Conservation (phyloP, 192 early-diverging fungal genomes). For the Allomyces macrogynus region DNA sequence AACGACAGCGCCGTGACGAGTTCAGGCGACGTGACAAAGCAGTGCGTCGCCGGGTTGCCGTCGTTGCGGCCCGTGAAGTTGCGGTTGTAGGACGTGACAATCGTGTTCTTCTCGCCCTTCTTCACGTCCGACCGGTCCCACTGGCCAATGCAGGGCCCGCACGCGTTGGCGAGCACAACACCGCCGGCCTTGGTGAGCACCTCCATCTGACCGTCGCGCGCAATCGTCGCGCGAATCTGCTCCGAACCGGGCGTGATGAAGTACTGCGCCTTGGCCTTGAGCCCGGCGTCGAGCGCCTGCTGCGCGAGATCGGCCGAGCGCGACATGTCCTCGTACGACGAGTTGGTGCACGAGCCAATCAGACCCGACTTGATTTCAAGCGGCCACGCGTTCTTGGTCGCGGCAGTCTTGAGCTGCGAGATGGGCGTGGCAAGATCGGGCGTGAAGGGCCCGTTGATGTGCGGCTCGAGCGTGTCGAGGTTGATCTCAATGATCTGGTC, state of each 20-base stretch:
- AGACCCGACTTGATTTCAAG: slow-evolving; percentile 69
- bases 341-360: slow-evolving; percentile 98
- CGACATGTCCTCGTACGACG: slow-evolving; percentile 92
- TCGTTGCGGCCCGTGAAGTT: slow-evolving; percentile 99
- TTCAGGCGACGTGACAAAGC: slow-evolving; percentile 89
- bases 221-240: slow-evolving; percentile 91
- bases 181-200: slow-evolving; percentile 60
- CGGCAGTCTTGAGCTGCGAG: slow-evolving; percentile 75
- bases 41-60: slow-evolving; percentile 88
- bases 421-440: slow-evolving; percentile 86
- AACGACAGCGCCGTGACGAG: slow-evolving; percentile 89
- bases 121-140: slow-evolving; percentile 94
- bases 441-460: slow-evolving; percentile 95
- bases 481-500: slow-evolving; percentile 90
- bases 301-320: slow-evolving; percentile 73
- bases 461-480: slow-evolving; percentile 77
- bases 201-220: slow-evolving; percentile 68
- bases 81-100: slow-evolving; percentile 97
- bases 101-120: slow-evolving; percentile 93
- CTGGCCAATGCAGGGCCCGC: slow-evolving; percentile 97
- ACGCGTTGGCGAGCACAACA: slow-evolving; percentile 86
- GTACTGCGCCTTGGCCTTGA: slow-evolving; percentile 65
- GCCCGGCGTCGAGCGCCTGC: slow-evolving; percentile 58
- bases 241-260: slow-evolving; percentile 92
- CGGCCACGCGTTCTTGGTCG: slow-evolving; percentile 72